A percentile compares a stretch with the other conserved stretches of the same genome.
Conservation (phyloP, 768 basidiomycete genomes). For the Lactarius tabidus region DNA sequence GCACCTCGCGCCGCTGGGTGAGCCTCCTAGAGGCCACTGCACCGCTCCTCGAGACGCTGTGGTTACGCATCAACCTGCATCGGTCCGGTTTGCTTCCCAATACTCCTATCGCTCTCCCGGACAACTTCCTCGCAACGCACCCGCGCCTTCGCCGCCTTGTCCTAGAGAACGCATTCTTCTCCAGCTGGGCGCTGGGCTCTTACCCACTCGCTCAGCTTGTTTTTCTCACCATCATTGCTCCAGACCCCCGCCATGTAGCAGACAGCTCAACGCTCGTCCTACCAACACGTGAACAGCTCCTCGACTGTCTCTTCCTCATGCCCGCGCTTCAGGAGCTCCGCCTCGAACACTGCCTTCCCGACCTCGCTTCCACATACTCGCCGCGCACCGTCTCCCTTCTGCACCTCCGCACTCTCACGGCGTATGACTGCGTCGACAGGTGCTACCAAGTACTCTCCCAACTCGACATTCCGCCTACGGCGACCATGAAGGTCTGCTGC, state of each 20-base stretch:
- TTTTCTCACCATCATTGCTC: background rate
- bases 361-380: background rate
- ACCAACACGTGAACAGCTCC: slow-evolving; percentile 4
- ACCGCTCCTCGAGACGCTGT: slow-evolving; percentile 7
- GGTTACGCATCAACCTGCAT: slow-evolving; percentile 4
- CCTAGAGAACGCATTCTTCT: background rate
- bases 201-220: background rate
- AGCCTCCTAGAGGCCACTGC: slow-evolving; percentile 9
- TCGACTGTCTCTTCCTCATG: slow-evolving; percentile 12
- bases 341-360: slow-evolving; percentile 14
- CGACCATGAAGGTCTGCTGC: slow-evolving; percentile 8
- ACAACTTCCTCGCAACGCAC: slow-evolving; percentile 11
- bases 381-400: background rate
- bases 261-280: background rate
- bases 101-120: background rate
- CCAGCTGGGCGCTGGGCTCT: background rate
- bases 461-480: background rate
- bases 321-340: slow-evolving; percentile 2
- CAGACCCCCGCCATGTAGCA: background rate
- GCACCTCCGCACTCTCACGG: background rate
- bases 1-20: slow-evolving; percentile 1
- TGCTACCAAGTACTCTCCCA: slow-evolving; percentile 8
- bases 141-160: slow-evolving; percentile 12
- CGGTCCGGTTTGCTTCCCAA: background rate
- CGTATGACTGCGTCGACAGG: slow-evolving; percentile 14